These are phyloP conservation scores for Penicillium subrubescens DNA, from an alignment of 495 filamentous ascomycete genomes.

Conservation along the genomic window DNA sequence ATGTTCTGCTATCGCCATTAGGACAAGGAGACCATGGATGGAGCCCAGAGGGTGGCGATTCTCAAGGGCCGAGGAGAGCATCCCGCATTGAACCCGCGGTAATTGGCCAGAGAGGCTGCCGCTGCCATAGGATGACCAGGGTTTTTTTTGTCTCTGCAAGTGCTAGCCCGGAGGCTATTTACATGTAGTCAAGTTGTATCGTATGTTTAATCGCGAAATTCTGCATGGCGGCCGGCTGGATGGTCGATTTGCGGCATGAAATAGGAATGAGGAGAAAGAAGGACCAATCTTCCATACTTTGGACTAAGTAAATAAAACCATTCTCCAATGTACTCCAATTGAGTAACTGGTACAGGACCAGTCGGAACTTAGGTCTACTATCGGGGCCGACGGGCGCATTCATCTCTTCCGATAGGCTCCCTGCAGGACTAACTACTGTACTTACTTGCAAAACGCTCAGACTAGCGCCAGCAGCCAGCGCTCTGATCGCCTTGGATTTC, in stretches of 20 bases:
- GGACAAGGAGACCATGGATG: background rate
- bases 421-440: background rate
- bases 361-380: background rate
- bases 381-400: constrained; percentile 1
- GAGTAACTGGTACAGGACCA: background rate
- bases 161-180: background rate
- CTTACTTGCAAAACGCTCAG: background rate
- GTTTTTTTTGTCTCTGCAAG: background rate
- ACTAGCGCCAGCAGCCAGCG: background rate
- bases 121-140: background rate
- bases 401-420: background rate
- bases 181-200: background rate
- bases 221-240: background rate
- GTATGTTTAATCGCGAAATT: background rate
- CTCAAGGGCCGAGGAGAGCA: background rate
- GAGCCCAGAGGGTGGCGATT: background rate
- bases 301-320: background rate
- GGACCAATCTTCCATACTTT: background rate
- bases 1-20: background rate
- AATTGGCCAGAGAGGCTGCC: background rate
- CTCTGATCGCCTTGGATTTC: background rate
- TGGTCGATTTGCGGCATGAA: background rate
- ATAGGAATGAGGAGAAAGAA: background rate
- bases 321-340: background rate
- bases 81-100: background rate